Conservation (phyloP, 495 filamentous ascomycete genomes). For the Astrocystis sublimbata region DNA sequence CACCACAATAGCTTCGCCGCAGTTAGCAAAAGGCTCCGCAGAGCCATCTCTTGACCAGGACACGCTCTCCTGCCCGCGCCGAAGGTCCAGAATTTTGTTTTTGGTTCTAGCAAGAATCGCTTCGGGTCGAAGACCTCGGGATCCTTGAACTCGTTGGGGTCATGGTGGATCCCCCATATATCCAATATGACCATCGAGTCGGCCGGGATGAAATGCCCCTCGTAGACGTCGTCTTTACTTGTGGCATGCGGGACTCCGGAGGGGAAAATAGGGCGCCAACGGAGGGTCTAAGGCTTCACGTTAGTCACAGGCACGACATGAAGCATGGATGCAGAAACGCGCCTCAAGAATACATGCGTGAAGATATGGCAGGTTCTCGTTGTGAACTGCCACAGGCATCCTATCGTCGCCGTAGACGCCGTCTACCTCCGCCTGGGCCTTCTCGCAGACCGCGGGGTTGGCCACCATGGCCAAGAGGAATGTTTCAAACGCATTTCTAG, state of each 20-base stretch:
- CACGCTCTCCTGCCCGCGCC: constrained; percentile 21
- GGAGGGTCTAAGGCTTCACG: constrained; percentile 26
- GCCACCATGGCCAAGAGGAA: constrained; percentile 49
- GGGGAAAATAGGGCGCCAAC: constrained; percentile 36
- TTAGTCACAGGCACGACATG: background rate
- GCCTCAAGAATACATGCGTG: constrained; percentile 9
- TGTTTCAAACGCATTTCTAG: constrained; percentile 33
- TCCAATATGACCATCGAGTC: constrained; percentile 31
- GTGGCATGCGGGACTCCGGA: constrained; percentile 32
- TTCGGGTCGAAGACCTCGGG: constrained; percentile 37
- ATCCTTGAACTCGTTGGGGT: constrained; percentile 28
- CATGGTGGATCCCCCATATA: constrained; percentile 34
- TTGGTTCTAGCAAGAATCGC: constrained; percentile 25
- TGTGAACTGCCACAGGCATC: constrained; percentile 24
- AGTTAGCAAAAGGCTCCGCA: constrained; percentile 37
- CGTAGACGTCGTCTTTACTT: constrained; percentile 36
- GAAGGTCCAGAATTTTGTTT: constrained; percentile 14
- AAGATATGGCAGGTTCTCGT: constrained; percentile 18
- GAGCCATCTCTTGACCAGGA: constrained; percentile 13
- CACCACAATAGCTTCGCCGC: constrained; percentile 21
- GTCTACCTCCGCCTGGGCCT: constrained; percentile 29
- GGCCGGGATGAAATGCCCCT: constrained; percentile 38
- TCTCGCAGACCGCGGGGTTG: constrained; percentile 37
- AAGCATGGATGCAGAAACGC: background rate
- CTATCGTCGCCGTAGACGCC: constrained; percentile 31